Percentiles rank a stretch among this genome's conserved stretches.
These are phyloP conservation scores for Fusarium begoniae DNA, from an alignment of 2,329 filamentous ascomycete genomes.

Conservation along the genomic window DNA sequence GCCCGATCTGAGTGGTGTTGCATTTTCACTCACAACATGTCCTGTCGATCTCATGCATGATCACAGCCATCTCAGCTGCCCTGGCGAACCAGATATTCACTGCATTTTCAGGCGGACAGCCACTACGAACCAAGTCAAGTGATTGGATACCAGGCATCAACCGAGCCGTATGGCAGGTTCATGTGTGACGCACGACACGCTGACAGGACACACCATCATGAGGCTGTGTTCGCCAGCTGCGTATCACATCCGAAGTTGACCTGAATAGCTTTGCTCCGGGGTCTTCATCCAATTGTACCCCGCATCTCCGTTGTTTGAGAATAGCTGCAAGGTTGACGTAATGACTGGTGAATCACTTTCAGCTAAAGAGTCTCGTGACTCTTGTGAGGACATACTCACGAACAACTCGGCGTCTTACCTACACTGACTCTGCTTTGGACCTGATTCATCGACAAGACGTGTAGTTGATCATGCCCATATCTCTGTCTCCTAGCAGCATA, in stretches of 20 bases:
- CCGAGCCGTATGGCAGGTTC: conserved; percentile 2
- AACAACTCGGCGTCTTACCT: background rate
- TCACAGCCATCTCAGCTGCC: background rate
- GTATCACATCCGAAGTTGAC: conserved; percentile 15
- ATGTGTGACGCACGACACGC: conserved; percentile 19
- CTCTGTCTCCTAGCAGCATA: background rate
- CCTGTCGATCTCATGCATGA: conserved; percentile 4
- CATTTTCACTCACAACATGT: background rate
- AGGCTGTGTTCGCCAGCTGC: background rate
- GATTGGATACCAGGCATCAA: conserved; percentile 11
- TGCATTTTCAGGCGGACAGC: conserved; percentile 1
- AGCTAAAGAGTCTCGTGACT: background rate
- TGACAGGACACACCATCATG: background rate
- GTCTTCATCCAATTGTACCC: background rate
- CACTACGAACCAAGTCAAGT: conserved; percentile 13
- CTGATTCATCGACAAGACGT: conserved; percentile 19
- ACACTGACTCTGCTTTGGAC: background rate
- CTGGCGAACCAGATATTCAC: conserved; percentile 16
- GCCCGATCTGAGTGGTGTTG: background rate
- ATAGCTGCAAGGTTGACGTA: conserved; percentile 10
- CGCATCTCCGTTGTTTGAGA: background rate
- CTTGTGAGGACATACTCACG: conserved; percentile 10
- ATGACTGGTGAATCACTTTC: conserved; percentile 29
- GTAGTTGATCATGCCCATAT: conserved; percentile 11
- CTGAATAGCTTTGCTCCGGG: background rate